A percentile compares a stretch with the other conserved stretches of the same genome.
Evolutionary conservation across 2,329 filamentous ascomycete genomes (phyloP).

Genomic region (Didymella arachidicola): DNA sequence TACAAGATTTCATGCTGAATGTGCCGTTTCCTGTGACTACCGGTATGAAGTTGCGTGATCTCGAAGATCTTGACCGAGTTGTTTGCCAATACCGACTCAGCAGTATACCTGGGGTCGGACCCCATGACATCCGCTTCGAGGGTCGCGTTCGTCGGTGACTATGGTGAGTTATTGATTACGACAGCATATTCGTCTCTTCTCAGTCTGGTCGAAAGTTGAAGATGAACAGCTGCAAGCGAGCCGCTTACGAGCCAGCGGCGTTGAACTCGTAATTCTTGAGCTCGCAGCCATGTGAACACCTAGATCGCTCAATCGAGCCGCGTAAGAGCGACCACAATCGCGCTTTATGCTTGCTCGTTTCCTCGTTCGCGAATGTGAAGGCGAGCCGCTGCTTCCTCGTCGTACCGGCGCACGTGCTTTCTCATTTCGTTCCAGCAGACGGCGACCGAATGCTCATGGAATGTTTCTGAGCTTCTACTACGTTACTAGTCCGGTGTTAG

Average conservation of each 20-base stretch:
- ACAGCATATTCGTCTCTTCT: not conserved
- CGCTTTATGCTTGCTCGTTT: conserved; percentile 1
- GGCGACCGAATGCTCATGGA: conserved; percentile 21
- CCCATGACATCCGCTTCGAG: not conserved
- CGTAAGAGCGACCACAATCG: not conserved
- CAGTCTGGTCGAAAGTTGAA: not conserved
- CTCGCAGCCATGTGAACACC: conserved; percentile 3
- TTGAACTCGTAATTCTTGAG: not conserved
- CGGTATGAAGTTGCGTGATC: conserved; percentile 10
- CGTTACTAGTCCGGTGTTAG: conserved; percentile 26
- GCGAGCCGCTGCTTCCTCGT: conserved; percentile 12
- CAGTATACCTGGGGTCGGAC: not conserved
- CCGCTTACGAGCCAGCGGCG: not conserved
- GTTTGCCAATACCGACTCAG: not conserved
- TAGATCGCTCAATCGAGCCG: not conserved
- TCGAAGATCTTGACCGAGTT: conserved; percentile 6
- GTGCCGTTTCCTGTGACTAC: conserved; percentile 9
- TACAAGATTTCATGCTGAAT: conserved; percentile 4
- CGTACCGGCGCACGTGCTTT: conserved; percentile 4
- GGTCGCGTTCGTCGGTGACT: conserved; percentile 5
- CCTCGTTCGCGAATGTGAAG: conserved; percentile 7
- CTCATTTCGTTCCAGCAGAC: not conserved
- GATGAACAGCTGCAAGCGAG: conserved; percentile 2
- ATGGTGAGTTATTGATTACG: not conserved
- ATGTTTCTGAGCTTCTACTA: conserved; percentile 27